phyloP scores from a whole-genome alignment of 2,329 filamentous ascomycete genomes.

The Colletotrichum neosansevieriae region DNA sequence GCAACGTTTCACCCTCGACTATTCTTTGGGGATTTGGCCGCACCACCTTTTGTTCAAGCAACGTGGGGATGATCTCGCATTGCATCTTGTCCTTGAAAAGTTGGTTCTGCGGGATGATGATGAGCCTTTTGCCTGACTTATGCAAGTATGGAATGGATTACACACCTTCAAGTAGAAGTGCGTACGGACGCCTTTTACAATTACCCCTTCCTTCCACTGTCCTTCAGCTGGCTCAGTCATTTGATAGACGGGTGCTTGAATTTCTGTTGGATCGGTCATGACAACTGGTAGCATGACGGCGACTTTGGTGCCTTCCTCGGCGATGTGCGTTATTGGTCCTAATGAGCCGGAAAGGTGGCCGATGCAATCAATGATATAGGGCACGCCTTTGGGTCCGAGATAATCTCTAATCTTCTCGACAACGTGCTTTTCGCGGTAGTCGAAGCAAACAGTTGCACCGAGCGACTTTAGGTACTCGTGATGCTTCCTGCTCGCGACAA shows the following conservation, averaged over 20 bases:
- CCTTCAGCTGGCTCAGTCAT: constrained; percentile 60
- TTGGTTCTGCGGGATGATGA: constrained; percentile 57
- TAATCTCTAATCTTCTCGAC: constrained; percentile 51
- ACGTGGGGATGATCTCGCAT: constrained; percentile 64
- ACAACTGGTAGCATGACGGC: constrained; percentile 73
- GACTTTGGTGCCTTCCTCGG: constrained; percentile 61
- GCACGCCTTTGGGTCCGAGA: constrained; percentile 47
- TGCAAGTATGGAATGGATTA: background rate
- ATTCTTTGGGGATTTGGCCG: constrained; percentile 56
- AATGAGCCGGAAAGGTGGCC: constrained; percentile 61
- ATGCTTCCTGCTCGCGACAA: constrained; percentile 59
- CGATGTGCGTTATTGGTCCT: constrained; percentile 62
- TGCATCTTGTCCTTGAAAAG: constrained; percentile 67
- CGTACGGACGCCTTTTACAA: constrained; percentile 65
- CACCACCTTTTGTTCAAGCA: constrained; percentile 56
- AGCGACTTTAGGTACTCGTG: constrained; percentile 57
- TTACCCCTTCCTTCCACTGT: constrained; percentile 65
- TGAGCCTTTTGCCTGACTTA: no score
- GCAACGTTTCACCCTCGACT: constrained; percentile 53
- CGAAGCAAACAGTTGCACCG: constrained; percentile 60
- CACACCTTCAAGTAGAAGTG: constrained; percentile 64
- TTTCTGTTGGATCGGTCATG: constrained; percentile 61
- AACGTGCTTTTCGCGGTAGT: constrained; percentile 56
- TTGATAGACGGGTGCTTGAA: constrained; percentile 62
- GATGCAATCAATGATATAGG: constrained; percentile 68